Percentiles rank a stretch among this genome's conserved stretches.
Conservation (phyloP, 139 green algal species). For the Astrephomene gubernaculifera region DNA sequence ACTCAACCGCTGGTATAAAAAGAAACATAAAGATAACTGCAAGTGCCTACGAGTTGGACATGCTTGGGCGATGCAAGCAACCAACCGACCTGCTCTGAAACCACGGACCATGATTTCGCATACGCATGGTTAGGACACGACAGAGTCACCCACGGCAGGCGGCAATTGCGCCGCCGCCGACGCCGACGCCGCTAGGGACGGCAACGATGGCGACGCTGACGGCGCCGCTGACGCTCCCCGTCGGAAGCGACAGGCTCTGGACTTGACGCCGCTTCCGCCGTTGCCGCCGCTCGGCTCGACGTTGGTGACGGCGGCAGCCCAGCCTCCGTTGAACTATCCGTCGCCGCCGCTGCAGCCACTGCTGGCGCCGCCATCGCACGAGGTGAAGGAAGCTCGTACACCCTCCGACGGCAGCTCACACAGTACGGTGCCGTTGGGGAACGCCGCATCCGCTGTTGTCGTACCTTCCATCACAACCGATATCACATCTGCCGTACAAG, state of each 20-base stretch:
- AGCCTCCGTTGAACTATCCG: not conserved
- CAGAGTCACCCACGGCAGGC: too few species aligned
- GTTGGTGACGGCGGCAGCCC: not conserved
- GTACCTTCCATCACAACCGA: too few species aligned
- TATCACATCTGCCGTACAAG: too few species aligned
- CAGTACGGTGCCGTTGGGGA: slow-evolving; percentile 12
- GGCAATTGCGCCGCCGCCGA: not conserved
- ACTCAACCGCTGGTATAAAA: too few species aligned
- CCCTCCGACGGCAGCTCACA: slow-evolving; percentile 4
- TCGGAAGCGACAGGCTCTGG: slow-evolving; percentile 17
- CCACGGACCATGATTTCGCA: too few species aligned
- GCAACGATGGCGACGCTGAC: not conserved
- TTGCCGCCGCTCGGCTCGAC: not conserved
- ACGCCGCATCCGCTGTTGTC: too few species aligned
- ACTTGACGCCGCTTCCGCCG: not conserved
- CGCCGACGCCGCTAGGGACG: not conserved
- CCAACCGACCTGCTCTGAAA: too few species aligned
- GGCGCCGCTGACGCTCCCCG: not conserved
- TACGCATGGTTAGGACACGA: too few species aligned
- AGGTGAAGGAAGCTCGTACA: not conserved
- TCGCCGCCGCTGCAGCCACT: not conserved
- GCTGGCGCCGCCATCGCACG: not conserved
- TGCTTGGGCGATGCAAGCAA: too few species aligned
- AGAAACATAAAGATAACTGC: too few species aligned
- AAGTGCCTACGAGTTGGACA: too few species aligned